A percentile compares a stretch with the other conserved stretches of the same genome.
Conservation (phyloP, 208 protist species). For the Herpetomonas muscarum region DNA sequence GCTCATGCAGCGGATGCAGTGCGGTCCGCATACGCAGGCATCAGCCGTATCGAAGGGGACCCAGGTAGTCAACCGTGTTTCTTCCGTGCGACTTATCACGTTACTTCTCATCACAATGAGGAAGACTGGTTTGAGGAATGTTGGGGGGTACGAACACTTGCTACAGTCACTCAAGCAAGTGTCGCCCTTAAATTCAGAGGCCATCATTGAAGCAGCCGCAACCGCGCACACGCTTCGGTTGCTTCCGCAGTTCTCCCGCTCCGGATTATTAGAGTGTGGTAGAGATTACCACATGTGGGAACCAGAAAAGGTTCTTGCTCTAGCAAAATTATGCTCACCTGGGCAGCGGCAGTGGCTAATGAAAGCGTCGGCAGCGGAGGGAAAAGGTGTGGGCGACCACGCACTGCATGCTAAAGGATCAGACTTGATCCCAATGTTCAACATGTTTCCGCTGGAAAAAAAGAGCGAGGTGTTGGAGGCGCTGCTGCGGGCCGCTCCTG, state of each 20-base stretch:
- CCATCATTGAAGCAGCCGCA: background rate
- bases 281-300: background rate
- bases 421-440: background rate
- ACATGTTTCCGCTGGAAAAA: background rate
- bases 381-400: background rate
- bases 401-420: background rate
- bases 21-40: background rate
- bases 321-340: background rate
- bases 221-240: background rate
- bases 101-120: background rate
- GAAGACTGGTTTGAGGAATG: background rate
- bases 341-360: background rate
- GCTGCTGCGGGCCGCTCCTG: constrained; percentile 8
- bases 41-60: background rate
- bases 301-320: background rate
- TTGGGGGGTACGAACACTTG: background rate
- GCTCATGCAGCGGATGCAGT: background rate
- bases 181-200: background rate
- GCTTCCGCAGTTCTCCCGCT: background rate
- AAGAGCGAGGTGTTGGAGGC: constrained; percentile 11
- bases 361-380: background rate
- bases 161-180: background rate
- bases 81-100: background rate
- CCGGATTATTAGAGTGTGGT: background rate
- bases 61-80: background rate